Percentiles rank a stretch among this genome's conserved stretches.
These are phyloP conservation scores for Lichtheimia corymbifera DNA, from an alignment of 371 early-diverging fungal species.

Conservation along the genomic window DNA sequence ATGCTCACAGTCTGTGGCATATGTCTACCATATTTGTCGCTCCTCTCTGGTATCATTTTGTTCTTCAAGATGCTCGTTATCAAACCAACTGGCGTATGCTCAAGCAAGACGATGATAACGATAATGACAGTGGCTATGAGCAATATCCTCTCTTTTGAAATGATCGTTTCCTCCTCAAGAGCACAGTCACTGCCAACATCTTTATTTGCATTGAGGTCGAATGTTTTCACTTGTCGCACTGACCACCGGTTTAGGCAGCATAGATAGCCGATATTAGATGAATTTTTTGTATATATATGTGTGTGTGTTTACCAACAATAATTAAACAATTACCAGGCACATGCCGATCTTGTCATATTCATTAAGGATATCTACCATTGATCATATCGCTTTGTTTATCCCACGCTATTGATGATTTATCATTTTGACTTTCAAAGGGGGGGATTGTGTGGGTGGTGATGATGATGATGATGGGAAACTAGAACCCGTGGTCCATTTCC, in stretches of 20 bases:
- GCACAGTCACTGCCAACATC: too few relatives aligned
- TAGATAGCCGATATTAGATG: background rate
- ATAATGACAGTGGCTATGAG: background rate
- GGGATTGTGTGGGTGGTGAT: too few relatives aligned
- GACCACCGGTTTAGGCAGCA: too few relatives aligned
- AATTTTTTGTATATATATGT: background rate
- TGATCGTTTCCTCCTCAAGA: too few relatives aligned
- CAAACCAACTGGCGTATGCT: conserved; percentile 1
- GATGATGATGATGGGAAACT: too few relatives aligned
- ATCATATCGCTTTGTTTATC: too few relatives aligned
- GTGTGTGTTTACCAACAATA: background rate
- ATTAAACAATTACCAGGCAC: background rate
- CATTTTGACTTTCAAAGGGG: too few relatives aligned
- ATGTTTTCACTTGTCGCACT: too few relatives aligned
- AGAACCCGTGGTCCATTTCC: too few relatives aligned
- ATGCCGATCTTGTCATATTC: background rate
- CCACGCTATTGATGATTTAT: too few relatives aligned
- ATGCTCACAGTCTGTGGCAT: conserved; percentile 98
- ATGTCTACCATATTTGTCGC: conserved; percentile 84
- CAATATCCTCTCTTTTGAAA: background rate
- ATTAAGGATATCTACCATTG: background rate
- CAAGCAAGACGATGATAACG: background rate
- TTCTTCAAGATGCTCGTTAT: conserved; percentile 33
- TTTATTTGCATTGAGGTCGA: too few relatives aligned
- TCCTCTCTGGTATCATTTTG: conserved; percentile 77